These are phyloP conservation scores for Williopsis jadinii DNA, from an alignment of 1,139 yeast genomes.

Conservation along the genomic window DNA sequence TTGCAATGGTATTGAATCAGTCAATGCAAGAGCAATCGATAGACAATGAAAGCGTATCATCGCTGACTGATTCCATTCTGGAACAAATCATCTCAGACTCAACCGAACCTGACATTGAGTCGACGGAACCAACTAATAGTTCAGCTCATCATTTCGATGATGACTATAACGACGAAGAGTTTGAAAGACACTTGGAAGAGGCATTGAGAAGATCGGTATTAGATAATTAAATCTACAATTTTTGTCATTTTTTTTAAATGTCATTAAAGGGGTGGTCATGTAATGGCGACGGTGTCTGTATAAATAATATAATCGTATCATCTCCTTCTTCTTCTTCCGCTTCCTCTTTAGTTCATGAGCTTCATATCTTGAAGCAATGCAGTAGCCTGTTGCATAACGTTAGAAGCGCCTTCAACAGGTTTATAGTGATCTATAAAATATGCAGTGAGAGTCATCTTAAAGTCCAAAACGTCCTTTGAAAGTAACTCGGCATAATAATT, in stretches of 20 bases:
- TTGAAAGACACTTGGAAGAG: slow-evolving; percentile 15
- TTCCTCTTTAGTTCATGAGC: slow-evolving; percentile 1
- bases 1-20: slow-evolving; percentile 48
- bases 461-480: slow-evolving; percentile 30
- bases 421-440: slow-evolving; percentile 13
- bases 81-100: slow-evolving; percentile 7
- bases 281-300: not conserved
- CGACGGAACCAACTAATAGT: too few relatives aligned
- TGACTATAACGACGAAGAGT: slow-evolving; percentile 10
- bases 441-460: slow-evolving; percentile 23
- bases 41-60: too few relatives aligned
- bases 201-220: slow-evolving; percentile 19
- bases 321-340: too few relatives aligned
- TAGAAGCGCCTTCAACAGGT: not conserved
- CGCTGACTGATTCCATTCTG: too few relatives aligned
- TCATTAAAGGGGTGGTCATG: not conserved
- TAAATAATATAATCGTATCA: not conserved
- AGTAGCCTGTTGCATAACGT: slow-evolving; percentile 7
- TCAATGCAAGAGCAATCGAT: slow-evolving; percentile 20
- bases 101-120: not conserved
- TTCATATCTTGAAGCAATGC: slow-evolving; percentile 7
- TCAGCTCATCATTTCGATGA: not conserved
- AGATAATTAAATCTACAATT: slow-evolving; percentile 1
- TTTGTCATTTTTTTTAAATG: not conserved
- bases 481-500: slow-evolving; percentile 36